Evolutionary conservation across 768 basidiomycete genomes (phyloP), one percentile per base, ranked within the genome.

Genomic region (Pisolithus albus): DNA sequence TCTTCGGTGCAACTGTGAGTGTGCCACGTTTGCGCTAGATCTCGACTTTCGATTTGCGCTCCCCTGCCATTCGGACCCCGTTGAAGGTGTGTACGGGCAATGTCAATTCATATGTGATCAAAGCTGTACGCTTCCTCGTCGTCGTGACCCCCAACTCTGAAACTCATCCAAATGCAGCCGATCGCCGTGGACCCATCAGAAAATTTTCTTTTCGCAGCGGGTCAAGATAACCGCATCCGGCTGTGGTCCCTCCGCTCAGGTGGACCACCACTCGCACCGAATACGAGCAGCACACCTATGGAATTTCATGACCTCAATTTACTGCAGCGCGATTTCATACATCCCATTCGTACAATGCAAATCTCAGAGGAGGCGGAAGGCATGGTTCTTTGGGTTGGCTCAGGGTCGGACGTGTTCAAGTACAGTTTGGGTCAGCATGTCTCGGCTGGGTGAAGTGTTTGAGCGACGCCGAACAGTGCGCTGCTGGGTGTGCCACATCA

Each of bases 211-310:
- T 86, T 86, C 52, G 82, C 83, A 9, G 83, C 83, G 0, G 86
- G 86, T 9, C 76, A 81, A 54, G 87, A 91, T 64, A 56, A 67
- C 40, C 74, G 72, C 30, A 75, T 89, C 52, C 79, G 84, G 21
- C 77, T 75, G 3, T 90, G 88, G 88, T 85, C 84, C 10, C 63
- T 89, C 8, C 72, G 65, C 15, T 77, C 75, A 7, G 86, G 84
- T 5, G 66, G 66, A 21, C 54, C 52, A 11, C 54, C 61, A 19
- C 59, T 69, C 38, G 34, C 63, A 51, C 43, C 61, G 18, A 39
- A 38, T 46, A 21, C 26, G 9, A 50, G 43, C 21, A 46, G 34
- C 52, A 7, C 32, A 28, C 19, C 28, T 44, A 4, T 24, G 21
- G 24, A 19, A 50, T 44, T 53, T 43, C 36, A 19, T 71, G 63